A percentile compares a stretch with the other conserved stretches of the same genome.
phyloP scores from a whole-genome alignment of 2,329 filamentous ascomycete genomes.

The Parascedosporium putredinis region DNA sequence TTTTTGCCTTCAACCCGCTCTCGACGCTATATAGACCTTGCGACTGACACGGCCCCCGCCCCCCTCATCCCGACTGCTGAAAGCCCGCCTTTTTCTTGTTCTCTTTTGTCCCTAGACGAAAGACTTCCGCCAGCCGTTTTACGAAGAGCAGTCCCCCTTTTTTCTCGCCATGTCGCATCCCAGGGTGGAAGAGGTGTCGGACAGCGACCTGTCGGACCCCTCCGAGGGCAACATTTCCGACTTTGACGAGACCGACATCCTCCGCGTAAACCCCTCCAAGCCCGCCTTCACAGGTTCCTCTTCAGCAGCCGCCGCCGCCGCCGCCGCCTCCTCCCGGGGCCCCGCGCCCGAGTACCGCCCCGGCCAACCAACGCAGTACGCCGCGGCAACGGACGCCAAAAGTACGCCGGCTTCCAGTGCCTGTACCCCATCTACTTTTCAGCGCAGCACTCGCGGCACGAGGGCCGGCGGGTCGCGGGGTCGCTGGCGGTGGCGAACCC shows the following conservation, averaged over 20 bases:
- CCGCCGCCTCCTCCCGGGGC: slow-evolving; percentile 13
- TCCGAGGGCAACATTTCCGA: slow-evolving; percentile 74
- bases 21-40: too few species aligned
- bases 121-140: too few species aligned
- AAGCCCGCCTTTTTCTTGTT: too few species aligned
- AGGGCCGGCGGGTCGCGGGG: slow-evolving; percentile 69
- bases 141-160: neutral
- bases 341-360: slow-evolving; percentile 21
- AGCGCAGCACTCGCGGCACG: slow-evolving; percentile 59
- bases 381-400: slow-evolving; percentile 33
- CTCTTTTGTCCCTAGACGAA: too few species aligned
- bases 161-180: slow-evolving; percentile 70
- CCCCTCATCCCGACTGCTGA: too few species aligned
- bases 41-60: neutral
- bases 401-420: slow-evolving; percentile 71
- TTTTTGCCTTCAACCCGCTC: too few species aligned
- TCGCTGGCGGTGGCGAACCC: slow-evolving; percentile 72
- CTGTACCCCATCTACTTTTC: slow-evolving; percentile 89
- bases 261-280: slow-evolving; percentile 42
- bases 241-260: slow-evolving; percentile 47
- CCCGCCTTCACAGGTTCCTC: slow-evolving; percentile 17
- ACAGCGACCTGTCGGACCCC: slow-evolving; percentile 72
- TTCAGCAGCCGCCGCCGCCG: slow-evolving; percentile 13
- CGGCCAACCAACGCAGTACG: slow-evolving; percentile 19
- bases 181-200: slow-evolving; percentile 84